A percentile compares a stretch with the other conserved stretches of the same genome.
These are phyloP conservation scores for Podosphaera xanthii DNA, from an alignment of 2,329 filamentous ascomycete species.

Conservation along the genomic window DNA sequence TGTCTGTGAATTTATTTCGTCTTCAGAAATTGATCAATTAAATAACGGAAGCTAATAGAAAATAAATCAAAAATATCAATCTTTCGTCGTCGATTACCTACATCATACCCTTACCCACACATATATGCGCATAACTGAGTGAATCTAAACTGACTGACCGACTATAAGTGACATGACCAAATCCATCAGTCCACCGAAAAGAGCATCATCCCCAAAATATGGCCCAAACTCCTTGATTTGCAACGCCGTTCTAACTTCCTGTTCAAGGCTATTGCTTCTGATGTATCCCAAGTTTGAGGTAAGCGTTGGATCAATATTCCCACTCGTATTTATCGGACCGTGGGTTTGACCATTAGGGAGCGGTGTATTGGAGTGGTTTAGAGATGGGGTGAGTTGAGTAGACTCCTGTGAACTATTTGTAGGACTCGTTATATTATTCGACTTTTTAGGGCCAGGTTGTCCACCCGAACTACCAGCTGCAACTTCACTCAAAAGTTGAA, in stretches of 20 bases:
- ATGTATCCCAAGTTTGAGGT: slow-evolving; percentile 12
- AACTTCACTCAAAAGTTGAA: slow-evolving; percentile 21
- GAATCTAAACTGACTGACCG: too few species aligned
- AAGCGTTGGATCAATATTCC: slow-evolving; percentile 14
- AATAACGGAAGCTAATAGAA: too few species aligned
- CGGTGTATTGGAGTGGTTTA: not conserved
- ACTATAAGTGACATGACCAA: not conserved
- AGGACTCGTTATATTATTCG: slow-evolving; percentile 7
- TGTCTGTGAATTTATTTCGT: too few species aligned
- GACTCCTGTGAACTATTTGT: slow-evolving; percentile 8
- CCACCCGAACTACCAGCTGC: slow-evolving; percentile 16
- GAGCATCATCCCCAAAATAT: slow-evolving; percentile 14
- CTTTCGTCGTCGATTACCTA: too few species aligned
- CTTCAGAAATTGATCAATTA: too few species aligned
- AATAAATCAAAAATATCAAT: too few species aligned
- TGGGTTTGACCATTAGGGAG: not conserved
- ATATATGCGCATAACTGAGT: too few species aligned
- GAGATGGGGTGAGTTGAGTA: not conserved
- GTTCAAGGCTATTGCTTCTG: slow-evolving; percentile 15
- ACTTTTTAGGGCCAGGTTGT: slow-evolving; percentile 8
- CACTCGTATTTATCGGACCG: not conserved
- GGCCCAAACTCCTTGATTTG: slow-evolving; percentile 14
- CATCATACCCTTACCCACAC: too few species aligned
- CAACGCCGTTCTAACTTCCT: slow-evolving; percentile 15
- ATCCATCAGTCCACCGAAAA: slow-evolving; percentile 13